A percentile compares a stretch with the other conserved stretches of the same genome.
These are phyloP conservation scores for Arctium minus DNA, from an alignment of 129 eudicot species.

Conservation along the genomic window DNA sequence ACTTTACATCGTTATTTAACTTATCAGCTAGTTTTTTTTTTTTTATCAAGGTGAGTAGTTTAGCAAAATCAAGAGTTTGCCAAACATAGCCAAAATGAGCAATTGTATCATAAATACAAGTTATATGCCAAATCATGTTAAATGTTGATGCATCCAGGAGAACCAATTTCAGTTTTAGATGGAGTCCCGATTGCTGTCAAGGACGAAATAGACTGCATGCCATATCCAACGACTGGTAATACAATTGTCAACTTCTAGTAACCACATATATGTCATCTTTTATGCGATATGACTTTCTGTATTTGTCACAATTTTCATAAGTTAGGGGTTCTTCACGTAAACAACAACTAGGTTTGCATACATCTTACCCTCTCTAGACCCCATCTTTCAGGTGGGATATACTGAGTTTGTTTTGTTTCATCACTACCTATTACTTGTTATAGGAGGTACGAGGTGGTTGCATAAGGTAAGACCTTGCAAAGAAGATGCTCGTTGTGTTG, in stretches of 20 bases:
- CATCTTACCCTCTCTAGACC: no score
- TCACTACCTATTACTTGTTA: background rate
- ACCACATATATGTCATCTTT: background rate
- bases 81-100: background rate
- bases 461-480: constrained; percentile 68
- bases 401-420: no score
- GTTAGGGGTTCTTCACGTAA: no score
- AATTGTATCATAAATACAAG: background rate
- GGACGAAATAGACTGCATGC: constrained; percentile 94
- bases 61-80: no score
- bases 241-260: background rate
- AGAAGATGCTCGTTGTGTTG: constrained; percentile 78
- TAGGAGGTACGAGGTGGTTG: constrained; percentile 97
- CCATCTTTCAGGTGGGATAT: no score
- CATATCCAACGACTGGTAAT: constrained; percentile 97
- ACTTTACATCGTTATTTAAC: background rate
- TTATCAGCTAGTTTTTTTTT: background rate
- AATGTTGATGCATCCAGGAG: constrained; percentile 43
- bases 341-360: no score
- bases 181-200: constrained; percentile 89
- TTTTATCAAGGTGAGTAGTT: background rate
- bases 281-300: no score
- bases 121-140: background rate
- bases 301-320: no score
- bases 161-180: constrained; percentile 79